These are phyloP conservation scores for Medicago arabica DNA, from an alignment of 306 rosid species.

Conservation along the genomic window DNA sequence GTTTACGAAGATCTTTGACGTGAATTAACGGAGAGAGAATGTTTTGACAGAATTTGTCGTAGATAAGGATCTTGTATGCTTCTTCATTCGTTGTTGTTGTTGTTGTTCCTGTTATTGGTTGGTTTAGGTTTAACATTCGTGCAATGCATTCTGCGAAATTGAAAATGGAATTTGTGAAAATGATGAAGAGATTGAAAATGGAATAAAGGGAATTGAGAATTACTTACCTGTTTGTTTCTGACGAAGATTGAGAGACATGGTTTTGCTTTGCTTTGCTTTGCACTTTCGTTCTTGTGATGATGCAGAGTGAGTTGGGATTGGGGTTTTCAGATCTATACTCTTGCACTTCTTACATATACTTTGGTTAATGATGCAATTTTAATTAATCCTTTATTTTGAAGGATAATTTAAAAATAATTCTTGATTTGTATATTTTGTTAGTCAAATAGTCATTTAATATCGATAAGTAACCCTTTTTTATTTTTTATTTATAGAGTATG, in stretches of 20 bases:
- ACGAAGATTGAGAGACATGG: slow-evolving; percentile 47
- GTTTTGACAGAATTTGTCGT: slow-evolving; percentile 84
- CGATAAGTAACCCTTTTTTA: too few relatives aligned
- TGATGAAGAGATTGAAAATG: not conserved
- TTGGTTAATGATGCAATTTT: too few relatives aligned
- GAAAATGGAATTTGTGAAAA: not conserved
- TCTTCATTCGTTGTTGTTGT: slow-evolving; percentile 87
- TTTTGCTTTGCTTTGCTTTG: not conserved
- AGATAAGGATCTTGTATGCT: slow-evolving; percentile 90
- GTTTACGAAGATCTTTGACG: slow-evolving; percentile 93
- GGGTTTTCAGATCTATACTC: slow-evolving; percentile 15
- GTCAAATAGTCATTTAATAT: too few relatives aligned
- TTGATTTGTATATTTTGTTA: too few relatives aligned
- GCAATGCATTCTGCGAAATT: slow-evolving; percentile 72
- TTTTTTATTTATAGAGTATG: too few relatives aligned
- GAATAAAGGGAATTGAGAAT: not conserved
- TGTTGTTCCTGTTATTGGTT: slow-evolving; percentile 68
- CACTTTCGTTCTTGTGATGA: not conserved
- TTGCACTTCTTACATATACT: not conserved
- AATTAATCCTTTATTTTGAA: too few relatives aligned
- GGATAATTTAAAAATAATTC: too few relatives aligned
- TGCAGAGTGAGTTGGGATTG: not conserved
- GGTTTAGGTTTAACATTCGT: slow-evolving; percentile 95
- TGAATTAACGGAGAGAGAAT: slow-evolving; percentile 86
- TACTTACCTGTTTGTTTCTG: slow-evolving; percentile 45